These are phyloP conservation scores for Gastrolobium bilobum DNA, from an alignment of 306 rosid genomes.

Conservation along the genomic window DNA sequence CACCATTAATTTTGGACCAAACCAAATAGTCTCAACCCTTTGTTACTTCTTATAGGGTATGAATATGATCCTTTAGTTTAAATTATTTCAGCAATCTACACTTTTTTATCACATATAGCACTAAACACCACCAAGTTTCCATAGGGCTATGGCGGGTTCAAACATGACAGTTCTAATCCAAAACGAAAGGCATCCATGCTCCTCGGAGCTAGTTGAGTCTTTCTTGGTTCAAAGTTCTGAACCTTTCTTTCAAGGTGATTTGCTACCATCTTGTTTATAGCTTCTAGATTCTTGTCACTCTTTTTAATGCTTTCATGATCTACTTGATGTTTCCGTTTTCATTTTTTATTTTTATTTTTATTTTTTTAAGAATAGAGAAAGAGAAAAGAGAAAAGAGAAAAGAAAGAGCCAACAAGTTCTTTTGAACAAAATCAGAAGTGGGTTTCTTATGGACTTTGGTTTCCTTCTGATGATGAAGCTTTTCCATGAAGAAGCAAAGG, in stretches of 20 bases:
- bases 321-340: background rate
- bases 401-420: background rate
- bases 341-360: background rate
- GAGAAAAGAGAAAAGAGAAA: background rate
- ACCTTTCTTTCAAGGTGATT: constrained; percentile 62
- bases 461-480: background rate
- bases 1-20: constrained; percentile 36
- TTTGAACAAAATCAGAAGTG: background rate
- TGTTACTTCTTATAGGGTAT: background rate
- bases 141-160: constrained; percentile 52
- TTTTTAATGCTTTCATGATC: background rate
- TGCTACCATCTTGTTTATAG: background rate
- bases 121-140: background rate
- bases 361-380: background rate
- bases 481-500: background rate
- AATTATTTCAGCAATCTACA: background rate
- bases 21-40: background rate
- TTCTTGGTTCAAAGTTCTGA: constrained; percentile 59
- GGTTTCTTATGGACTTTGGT: background rate
- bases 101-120: background rate
- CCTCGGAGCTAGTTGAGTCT: constrained; percentile 57
- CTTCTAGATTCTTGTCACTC: constrained; percentile 12
- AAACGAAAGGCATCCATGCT: constrained; percentile 52
- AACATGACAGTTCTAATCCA: constrained; percentile 51
- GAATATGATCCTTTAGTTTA: constrained; percentile 6